A percentile compares a stretch with the other conserved stretches of the same genome.
Evolutionary conservation across 148 eudicot genomes (phyloP).

Genomic region (Rhododendron henanense): DNA sequence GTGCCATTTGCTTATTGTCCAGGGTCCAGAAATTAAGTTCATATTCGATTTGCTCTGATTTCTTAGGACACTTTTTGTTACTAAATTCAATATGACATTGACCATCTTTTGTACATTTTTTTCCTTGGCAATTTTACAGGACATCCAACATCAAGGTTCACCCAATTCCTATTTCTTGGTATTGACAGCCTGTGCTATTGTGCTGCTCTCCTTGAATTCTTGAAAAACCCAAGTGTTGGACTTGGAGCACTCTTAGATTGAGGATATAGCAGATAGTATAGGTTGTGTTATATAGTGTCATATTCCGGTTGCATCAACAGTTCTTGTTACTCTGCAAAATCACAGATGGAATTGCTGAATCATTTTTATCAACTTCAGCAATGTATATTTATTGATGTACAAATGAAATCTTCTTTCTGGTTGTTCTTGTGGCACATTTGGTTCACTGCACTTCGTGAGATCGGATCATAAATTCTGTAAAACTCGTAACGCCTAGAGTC

Average conservation of each 20-base stretch:
- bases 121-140: not conserved
- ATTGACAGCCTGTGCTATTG: not conserved
- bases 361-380: not conserved
- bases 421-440: not conserved
- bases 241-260: not conserved
- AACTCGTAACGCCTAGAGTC: not conserved
- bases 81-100: not conserved
- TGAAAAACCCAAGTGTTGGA: not conserved
- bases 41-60: not conserved
- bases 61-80: not conserved
- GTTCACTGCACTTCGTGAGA: not conserved
- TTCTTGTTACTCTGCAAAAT: not conserved
- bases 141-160: not conserved
- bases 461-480: not conserved
- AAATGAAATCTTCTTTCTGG: not conserved
- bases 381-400: not conserved
- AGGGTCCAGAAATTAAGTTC: not conserved
- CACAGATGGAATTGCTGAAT: conserved; percentile 1
- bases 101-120: not conserved
- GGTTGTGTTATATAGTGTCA: not conserved
- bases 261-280: not conserved
- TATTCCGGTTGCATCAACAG: not conserved
- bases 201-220: not conserved
- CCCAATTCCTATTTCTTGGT: not conserved
- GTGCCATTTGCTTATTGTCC: not conserved